Evolutionary conservation across 2,329 filamentous ascomycete species (phyloP), one percentile per base, ranked within the genome.

Genomic region (Fusarium protoensiforme): DNA sequence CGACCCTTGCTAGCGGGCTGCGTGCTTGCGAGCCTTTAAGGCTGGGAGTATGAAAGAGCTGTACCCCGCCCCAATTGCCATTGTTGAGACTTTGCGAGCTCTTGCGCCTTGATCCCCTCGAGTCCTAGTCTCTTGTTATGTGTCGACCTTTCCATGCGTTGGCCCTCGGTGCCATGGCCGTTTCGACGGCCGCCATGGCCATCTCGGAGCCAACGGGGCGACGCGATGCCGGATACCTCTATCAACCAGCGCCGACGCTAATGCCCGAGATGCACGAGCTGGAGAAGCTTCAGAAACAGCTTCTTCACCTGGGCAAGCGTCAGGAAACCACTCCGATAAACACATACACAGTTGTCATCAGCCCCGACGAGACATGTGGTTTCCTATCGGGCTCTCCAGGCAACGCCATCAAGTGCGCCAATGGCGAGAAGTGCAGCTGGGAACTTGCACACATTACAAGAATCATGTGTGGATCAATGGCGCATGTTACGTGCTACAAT

Each of bases 301-400:
- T 69, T 31, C 41, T 65, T 24, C 57, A 48, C 0, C 20, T 71
- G 31, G 67, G 46, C 3, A 71, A 67, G 7, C 67, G 68, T 2
- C 67, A 70, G 27, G 51, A 38, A 43, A 48, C 61, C 14, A 10
- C 57, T 3, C 14, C 57, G 4, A 20, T 22, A 14, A 38, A 35
- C 29, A 73, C 70, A 2, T 65, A 43, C 11, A 73, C 67, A 7
- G 5, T 71, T 7, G 65, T 67, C 31, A n/a, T 53, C 6, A 57
- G 56, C 38, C 61, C 71, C 5, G 67, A 73, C 3, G 54, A 66
- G 7, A 74, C 71, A 3, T 73, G 71, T 20, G 71, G 71, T 1
- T 73, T 60, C 6, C 41, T 73, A 16, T 73, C 70, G 2, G 71
- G 63, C 1, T 73, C 71, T 4, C 60, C 70, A 33, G 71, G 71